These are phyloP conservation scores for Entomophthora muscae DNA, from an alignment of 371 early-diverging fungal species.

Conservation along the genomic window DNA sequence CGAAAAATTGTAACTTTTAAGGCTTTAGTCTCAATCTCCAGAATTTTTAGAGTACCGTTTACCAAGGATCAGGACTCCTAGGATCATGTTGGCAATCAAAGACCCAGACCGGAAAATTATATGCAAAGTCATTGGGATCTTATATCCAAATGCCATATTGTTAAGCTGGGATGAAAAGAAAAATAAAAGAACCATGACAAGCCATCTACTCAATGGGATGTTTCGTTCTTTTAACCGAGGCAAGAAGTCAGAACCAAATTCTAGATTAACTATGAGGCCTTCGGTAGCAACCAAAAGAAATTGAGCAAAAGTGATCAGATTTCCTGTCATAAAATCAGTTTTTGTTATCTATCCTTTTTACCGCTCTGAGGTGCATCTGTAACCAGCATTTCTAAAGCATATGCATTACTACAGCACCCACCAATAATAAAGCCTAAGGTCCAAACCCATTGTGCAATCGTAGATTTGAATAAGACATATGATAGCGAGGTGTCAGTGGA, in stretches of 20 bases:
- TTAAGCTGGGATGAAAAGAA: constrained; percentile 61
- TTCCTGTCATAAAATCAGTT: constrained; percentile 19
- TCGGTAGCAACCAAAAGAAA: constrained; percentile 57
- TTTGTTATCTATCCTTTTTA: constrained; percentile 4
- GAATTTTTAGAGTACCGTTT: constrained; percentile 29
- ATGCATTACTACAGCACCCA: constrained; percentile 81
- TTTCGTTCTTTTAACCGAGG: constrained; percentile 35
- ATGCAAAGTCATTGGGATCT: constrained; percentile 70
- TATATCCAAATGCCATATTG: constrained; percentile 60
- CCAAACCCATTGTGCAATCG: constrained; percentile 17
- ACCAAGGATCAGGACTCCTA: constrained; percentile 48
- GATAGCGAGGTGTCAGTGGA: no score
- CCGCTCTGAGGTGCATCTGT: constrained; percentile 20
- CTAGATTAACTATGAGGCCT: constrained; percentile 41
- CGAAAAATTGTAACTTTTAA: constrained; percentile 14
- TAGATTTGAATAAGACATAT: not conserved
- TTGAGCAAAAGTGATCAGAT: constrained; percentile 72
- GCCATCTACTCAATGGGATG: constrained; percentile 57
- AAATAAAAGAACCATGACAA: constrained; percentile 54
- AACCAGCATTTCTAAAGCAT: constrained; percentile 58
- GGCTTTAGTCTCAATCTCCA: not conserved
- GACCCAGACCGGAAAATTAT: constrained; percentile 77
- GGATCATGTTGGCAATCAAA: constrained; percentile 63
- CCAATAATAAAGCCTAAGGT: constrained; percentile 59
- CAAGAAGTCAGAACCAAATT: constrained; percentile 21